Conservation (phyloP, 208 protist species). For the Leishmania tarentolae region DNA sequence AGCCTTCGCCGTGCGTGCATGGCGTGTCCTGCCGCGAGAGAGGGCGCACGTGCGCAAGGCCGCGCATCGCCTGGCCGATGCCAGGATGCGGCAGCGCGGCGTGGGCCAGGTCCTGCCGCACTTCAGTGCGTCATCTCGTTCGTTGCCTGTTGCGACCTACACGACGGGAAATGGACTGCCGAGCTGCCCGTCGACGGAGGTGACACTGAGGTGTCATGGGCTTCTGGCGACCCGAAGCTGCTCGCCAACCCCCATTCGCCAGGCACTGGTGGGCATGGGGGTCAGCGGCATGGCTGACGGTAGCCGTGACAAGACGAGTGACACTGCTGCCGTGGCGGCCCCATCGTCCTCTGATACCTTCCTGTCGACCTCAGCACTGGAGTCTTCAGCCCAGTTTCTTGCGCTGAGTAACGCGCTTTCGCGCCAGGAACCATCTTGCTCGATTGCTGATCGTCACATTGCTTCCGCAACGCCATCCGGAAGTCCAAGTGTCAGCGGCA, state of each 20-base stretch:
- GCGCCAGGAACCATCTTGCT: background rate
- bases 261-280: background rate
- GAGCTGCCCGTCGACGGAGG: background rate
- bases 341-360: background rate
- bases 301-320: background rate
- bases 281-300: background rate
- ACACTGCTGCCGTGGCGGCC: background rate
- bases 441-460: background rate
- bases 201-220: background rate
- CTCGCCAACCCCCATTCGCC: background rate
- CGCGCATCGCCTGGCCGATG: constrained; percentile 20
- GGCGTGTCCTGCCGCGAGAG: constrained; percentile 27
- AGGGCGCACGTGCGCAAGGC: constrained; percentile 1
- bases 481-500: background rate
- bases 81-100: constrained; percentile 13
- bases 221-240: background rate
- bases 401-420: background rate
- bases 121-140: background rate
- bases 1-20: constrained; percentile 21
- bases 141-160: background rate
- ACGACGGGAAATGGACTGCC: background rate
- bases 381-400: constrained; percentile 26
- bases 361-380: constrained; percentile 16
- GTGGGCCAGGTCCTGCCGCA: constrained; percentile 14
- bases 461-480: background rate